Evolutionary conservation across 2,329 filamentous ascomycete species (phyloP), one percentile per base, ranked within the genome.

Genomic region (Botrytis galanthina): DNA sequence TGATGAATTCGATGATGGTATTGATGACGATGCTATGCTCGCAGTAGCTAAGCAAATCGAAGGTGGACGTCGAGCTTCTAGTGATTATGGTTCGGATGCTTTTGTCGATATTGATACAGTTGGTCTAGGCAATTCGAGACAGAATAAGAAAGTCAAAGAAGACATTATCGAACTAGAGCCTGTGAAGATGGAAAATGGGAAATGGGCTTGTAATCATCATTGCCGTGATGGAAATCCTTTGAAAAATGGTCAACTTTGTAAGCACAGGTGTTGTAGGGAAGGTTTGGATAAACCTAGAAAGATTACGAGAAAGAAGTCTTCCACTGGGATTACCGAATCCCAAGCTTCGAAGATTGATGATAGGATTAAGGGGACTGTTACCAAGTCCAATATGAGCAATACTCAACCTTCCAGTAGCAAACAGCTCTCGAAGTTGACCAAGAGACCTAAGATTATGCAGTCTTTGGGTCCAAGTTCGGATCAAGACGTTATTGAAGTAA

Each of bases 241-340:
- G 1, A 81, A 81, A 74, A 80, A 81, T 57, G 83, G 84, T 7
- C 83, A 82, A 48, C 76, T 73, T 48, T 95, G 93, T 81, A 92
- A 89, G 77, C 93, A 95, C 78, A 81, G 87, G 51, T 95, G 93
- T 78, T 95, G 93, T 78, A 87, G 86, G 37, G 89, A 93, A 74
- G 93, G 93, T 0, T 79, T 92, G 29, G 89, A 92, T 51, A 93
- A 90, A 75, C 90, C 88, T 61, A 75, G 74, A 29, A 80, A 76
- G 46, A 3, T 70, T 32, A 73, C 72, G 60, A 73, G 77, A 63
- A 74, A 77, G 74, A 74, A 77, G 64, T 70, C 68, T 32, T 35
- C 22, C 1, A 35, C 37, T 9, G 48, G 16, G 18, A 69, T 5
- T 32, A 42, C 72, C 16, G 39, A 32, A 26, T 16, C 26, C 32